phyloP scores from a whole-genome alignment of 2,329 filamentous ascomycete genomes.

The Tolypocladium tundrense region DNA sequence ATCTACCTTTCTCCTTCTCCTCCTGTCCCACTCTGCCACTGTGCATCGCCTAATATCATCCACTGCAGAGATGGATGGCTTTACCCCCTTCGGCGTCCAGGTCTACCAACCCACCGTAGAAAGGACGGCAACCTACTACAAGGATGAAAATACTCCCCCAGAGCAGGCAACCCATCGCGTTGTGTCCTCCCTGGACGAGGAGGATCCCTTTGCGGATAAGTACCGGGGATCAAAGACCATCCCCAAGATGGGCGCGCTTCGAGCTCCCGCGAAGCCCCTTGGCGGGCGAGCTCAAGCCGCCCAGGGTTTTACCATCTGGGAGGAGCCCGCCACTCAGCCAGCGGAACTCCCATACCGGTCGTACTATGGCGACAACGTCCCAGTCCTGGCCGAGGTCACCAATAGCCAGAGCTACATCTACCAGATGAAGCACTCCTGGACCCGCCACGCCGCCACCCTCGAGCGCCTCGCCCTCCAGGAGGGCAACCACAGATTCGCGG shows the following conservation, averaged over 20 bases:
- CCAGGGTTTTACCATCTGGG: not conserved
- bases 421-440: not conserved
- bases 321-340: not conserved
- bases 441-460: no score
- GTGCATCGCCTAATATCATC: not conserved
- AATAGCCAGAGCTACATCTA: not conserved
- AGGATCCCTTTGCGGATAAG: not conserved
- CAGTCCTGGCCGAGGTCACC: not conserved
- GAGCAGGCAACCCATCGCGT: not conserved
- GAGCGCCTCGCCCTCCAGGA: not conserved
- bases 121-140: not conserved
- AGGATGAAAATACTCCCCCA: not conserved
- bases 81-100: not conserved
- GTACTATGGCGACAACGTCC: conserved; percentile 4
- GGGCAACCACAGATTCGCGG: not conserved
- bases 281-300: not conserved
- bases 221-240: not conserved
- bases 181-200: not conserved
- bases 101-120: not conserved
- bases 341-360: not conserved
- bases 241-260: not conserved
- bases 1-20: not conserved
- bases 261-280: not conserved
- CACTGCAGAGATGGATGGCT: not conserved
- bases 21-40: not conserved